Evolutionary conservation across 139 green algal genomes (phyloP).

Genomic region (Tetradesmus obliquus): DNA sequence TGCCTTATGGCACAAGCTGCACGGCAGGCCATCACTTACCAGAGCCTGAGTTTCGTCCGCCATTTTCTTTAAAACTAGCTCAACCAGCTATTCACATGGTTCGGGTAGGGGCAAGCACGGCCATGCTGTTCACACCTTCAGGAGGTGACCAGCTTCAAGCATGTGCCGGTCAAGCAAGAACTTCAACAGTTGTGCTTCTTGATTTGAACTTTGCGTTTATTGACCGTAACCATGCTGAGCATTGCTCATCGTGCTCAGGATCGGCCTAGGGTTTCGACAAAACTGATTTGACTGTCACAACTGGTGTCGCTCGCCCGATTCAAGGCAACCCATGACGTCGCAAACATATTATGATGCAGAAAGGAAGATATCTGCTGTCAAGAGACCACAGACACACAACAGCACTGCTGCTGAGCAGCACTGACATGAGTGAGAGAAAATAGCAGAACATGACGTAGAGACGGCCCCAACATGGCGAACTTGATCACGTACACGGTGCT

Average conservation of each 20-base stretch:
- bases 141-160: neutral
- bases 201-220: too few species aligned
- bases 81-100: neutral
- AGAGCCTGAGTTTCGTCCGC: neutral
- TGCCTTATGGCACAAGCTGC: neutral
- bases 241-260: neutral
- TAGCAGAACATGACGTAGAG: neutral
- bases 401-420: neutral
- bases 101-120: neutral
- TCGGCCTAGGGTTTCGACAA: neutral
- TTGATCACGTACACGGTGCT: conserved; percentile 76
- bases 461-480: neutral
- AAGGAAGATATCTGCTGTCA: too few species aligned
- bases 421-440: neutral
- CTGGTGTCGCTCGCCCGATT: neutral
- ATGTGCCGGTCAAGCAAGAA: neutral
- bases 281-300: neutral
- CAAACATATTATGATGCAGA: neutral
- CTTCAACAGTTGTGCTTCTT: too few species aligned
- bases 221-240: too few species aligned
- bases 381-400: neutral
- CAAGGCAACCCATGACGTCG: neutral
- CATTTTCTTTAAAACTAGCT: neutral
- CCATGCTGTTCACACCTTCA: neutral
- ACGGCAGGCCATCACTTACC: neutral